Conservation (phyloP, 768 basidiomycete genomes). For the Mycena belliarum region DNA sequence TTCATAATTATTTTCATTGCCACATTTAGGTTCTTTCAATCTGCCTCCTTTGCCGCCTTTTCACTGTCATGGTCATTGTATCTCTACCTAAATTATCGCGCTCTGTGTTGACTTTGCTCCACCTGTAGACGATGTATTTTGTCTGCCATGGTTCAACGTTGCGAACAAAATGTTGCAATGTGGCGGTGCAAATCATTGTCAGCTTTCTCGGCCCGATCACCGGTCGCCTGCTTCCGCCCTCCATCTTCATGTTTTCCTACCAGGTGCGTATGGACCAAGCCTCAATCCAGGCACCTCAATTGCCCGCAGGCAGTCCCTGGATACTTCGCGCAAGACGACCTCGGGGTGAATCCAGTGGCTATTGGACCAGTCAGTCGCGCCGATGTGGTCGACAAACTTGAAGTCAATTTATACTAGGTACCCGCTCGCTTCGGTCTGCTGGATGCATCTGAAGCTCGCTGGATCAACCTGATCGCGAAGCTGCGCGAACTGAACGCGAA, state of each 20-base stretch:
- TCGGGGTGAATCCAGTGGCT: constrained; percentile 23
- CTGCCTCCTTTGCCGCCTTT: no score
- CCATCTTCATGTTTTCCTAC: neutral
- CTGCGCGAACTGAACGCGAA: constrained; percentile 48
- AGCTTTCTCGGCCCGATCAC: no score
- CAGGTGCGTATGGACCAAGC: neutral
- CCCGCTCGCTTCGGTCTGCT: constrained; percentile 60
- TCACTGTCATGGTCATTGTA: no score
- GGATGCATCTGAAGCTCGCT: constrained; percentile 50
- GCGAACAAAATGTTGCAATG: no score
- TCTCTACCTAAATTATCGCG: no score
- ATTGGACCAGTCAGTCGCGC: constrained; percentile 32
- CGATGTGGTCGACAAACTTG: neutral
- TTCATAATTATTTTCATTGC: no score
- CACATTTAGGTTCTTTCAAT: no score
- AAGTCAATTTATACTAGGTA: constrained; percentile 36
- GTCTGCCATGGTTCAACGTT: no score
- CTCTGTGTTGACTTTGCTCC: no score
- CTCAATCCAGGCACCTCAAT: neutral
- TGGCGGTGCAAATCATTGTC: no score
- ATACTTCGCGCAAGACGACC: constrained; percentile 45
- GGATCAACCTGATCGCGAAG: constrained; percentile 44
- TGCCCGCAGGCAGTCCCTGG: constrained; percentile 35
- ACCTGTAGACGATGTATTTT: no score
- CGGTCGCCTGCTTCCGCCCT: no score